Conservation (phyloP, 805 yeast species). For the Metschnikowia shivogae region DNA sequence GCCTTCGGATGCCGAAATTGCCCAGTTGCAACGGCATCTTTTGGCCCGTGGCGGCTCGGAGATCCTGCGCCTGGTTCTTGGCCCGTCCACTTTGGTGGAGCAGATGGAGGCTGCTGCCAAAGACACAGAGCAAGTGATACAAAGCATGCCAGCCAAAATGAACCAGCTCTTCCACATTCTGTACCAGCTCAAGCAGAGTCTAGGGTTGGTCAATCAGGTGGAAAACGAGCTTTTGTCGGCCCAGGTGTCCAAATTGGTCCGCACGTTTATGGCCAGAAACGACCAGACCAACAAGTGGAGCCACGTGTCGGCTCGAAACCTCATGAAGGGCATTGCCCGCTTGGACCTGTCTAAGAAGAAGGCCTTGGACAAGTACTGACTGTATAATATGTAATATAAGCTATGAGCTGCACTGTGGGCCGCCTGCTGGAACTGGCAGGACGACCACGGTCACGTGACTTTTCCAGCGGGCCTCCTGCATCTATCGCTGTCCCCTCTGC, state of each 20-base stretch:
- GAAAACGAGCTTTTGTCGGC: conserved; percentile 8
- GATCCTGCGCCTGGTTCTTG: background rate
- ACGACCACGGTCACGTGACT: too few relatives aligned
- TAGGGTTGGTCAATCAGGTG: conserved; percentile 19
- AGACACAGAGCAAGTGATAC: background rate
- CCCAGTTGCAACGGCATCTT: conserved; percentile 3
- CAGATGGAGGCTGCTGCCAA: background rate
- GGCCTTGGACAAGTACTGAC: background rate
- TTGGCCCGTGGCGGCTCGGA: background rate
- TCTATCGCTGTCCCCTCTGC: too few relatives aligned
- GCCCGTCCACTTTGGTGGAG: background rate
- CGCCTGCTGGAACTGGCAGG: too few relatives aligned
- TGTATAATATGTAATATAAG: conserved; percentile 7
- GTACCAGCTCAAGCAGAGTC: conserved; percentile 25
- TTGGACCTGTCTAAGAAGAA: conserved; percentile 6
- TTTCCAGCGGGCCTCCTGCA: too few relatives aligned
- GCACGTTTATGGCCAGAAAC: conserved; percentile 8
- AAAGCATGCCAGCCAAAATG: conserved; percentile 25
- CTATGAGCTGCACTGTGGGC: too few relatives aligned
- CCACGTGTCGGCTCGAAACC: conserved; percentile 5
- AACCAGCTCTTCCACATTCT: conserved; percentile 37
- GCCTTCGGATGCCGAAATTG: background rate
- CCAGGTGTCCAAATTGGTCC: conserved; percentile 10
- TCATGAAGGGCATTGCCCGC: conserved; percentile 12
- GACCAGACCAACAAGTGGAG: conserved; percentile 1